These are phyloP conservation scores for Rhododendron williamsianum DNA, from an alignment of 148 eudicot genomes.

Conservation along the genomic window DNA sequence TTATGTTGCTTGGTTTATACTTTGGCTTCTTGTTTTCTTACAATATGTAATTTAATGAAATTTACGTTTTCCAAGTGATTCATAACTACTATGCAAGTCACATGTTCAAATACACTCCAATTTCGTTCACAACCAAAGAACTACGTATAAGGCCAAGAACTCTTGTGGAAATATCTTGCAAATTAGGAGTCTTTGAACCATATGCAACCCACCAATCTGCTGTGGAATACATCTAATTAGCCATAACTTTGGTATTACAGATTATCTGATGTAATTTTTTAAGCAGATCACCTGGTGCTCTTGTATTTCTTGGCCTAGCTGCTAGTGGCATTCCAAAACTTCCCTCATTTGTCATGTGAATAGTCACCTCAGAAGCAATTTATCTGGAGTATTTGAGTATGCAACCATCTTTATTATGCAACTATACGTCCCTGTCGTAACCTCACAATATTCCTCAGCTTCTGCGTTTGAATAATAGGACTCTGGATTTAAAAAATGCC, in stretches of 20 bases:
- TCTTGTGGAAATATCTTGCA: neutral
- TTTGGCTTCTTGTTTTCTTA: neutral
- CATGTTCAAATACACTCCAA: neutral
- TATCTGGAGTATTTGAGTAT: neutral
- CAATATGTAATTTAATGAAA: neutral
- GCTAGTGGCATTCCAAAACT: neutral
- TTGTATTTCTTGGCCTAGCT: neutral
- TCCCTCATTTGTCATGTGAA: neutral
- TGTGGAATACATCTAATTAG: neutral
- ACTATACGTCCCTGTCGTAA: neutral
- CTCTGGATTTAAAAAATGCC: neutral
- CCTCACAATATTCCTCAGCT: neutral
- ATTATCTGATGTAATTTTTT: too few relatives aligned
- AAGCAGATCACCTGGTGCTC: neutral
- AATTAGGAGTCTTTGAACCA: neutral
- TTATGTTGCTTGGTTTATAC: neutral
- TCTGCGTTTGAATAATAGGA: neutral
- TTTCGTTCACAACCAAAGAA: neutral
- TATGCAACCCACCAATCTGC: neutral
- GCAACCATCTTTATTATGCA: neutral
- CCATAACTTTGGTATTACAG: neutral
- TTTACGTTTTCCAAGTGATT: neutral
- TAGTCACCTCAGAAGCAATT: neutral
- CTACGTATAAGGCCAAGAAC: neutral
- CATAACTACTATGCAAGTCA: neutral